Evolutionary conservation across 345 rosid genomes (phyloP).

Genomic region (Arabidopsis suecica): DNA sequence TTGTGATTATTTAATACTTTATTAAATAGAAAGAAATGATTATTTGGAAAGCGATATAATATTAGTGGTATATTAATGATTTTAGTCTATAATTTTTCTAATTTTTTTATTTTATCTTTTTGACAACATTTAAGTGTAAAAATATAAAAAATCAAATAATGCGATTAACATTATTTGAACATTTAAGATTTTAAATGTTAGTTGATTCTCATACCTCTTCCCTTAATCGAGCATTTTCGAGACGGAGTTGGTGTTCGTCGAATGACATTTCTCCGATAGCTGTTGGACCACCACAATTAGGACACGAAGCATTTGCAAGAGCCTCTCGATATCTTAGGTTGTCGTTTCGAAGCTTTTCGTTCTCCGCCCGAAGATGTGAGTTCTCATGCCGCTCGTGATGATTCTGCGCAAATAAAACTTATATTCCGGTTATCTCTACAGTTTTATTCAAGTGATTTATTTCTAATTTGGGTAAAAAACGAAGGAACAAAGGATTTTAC

Average conservation of each 20-base stretch:
- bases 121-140: not conserved
- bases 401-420: conserved; percentile 50
- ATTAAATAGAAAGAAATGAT: not conserved
- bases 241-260: conserved; percentile 89
- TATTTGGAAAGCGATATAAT: conserved; percentile 3
- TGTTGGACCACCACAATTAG: conserved; percentile 95
- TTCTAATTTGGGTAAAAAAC: conserved; percentile 16
- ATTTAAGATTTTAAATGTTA: not conserved
- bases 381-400: conserved; percentile 92
- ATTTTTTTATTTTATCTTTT: too few relatives aligned
- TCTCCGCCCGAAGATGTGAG: conserved; percentile 77
- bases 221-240: conserved; percentile 83
- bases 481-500: conserved; percentile 29
- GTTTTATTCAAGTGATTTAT: not conserved
- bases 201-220: conserved; percentile 68
- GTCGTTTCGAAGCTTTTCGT: conserved; percentile 90
- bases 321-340: conserved; percentile 90
- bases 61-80: not conserved
- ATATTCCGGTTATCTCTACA: not conserved
- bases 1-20: not conserved
- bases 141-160: not conserved
- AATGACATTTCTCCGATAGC: conserved; percentile 94
- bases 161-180: not conserved
- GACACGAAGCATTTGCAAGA: conserved; percentile 88
- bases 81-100: not conserved